phyloP scores from a whole-genome alignment of 2,329 filamentous ascomycete species.

The Fusarium kyushuense region DNA sequence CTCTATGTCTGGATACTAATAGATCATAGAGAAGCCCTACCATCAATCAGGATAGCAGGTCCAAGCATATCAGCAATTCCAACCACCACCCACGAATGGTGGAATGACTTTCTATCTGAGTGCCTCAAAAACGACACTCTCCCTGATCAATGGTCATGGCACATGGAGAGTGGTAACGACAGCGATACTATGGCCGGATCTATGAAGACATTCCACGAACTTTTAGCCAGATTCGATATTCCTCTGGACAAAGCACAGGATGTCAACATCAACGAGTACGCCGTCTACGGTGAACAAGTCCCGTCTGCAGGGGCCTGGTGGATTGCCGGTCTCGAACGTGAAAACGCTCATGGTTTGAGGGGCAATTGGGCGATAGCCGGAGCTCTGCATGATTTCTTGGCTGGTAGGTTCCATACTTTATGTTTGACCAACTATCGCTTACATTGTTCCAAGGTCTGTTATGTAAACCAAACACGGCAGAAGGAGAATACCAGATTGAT shows the following conservation, averaged over 20 bases:
- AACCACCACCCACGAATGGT: slow-evolving; percentile 13
- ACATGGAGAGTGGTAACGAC: slow-evolving; percentile 19
- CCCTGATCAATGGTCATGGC: slow-evolving; percentile 28
- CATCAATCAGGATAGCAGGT: slow-evolving; percentile 4
- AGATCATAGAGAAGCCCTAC: neutral
- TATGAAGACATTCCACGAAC: neutral
- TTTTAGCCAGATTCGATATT: neutral
- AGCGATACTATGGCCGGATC: neutral
- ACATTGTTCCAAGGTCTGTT: neutral
- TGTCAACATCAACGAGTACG: slow-evolving; percentile 65
- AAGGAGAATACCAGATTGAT: neutral
- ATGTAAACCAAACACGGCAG: slow-evolving; percentile 4
- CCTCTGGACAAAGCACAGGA: slow-evolving; percentile 39
- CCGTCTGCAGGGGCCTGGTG: slow-evolving; percentile 58
- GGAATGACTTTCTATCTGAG: slow-evolving; percentile 6
- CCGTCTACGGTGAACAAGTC: slow-evolving; percentile 54
- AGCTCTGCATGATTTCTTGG: slow-evolving; percentile 59
- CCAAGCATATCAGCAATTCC: slow-evolving; percentile 23
- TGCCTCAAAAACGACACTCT: neutral
- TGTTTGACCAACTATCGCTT: accelerated
- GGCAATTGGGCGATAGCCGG: slow-evolving; percentile 60
- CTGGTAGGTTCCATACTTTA: slow-evolving; percentile 8
- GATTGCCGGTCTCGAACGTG: slow-evolving; percentile 60
- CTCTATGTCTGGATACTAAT: neutral
- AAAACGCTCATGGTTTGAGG: slow-evolving; percentile 56